Conservation (phyloP, 75 land plant genomes). For the Isoetes taiwanensis region DNA sequence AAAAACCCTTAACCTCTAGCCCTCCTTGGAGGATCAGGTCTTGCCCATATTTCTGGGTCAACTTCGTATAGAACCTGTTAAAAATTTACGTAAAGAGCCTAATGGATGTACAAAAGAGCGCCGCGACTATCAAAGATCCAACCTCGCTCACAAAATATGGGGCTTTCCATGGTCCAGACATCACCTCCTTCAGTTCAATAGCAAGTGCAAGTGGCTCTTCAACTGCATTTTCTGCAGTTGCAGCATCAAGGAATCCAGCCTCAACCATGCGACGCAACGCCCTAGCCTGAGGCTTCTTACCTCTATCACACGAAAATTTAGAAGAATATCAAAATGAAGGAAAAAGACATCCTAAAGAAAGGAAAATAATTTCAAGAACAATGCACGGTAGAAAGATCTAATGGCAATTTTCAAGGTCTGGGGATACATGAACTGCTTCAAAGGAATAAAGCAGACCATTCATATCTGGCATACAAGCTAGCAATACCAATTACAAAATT, state of each 20-base stretch:
- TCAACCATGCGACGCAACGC: conserved; percentile 52
- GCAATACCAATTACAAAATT: no score
- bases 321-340: no score
- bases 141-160: conserved; percentile 45
- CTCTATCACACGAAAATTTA: conserved; percentile 18
- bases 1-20: no score
- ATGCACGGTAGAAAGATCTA: no score
- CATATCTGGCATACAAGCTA: no score
- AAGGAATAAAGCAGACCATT: no score
- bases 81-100: not conserved
- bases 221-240: conserved; percentile 27
- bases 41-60: conserved; percentile 29
- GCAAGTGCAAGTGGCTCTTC: conserved; percentile 26
- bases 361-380: no score
- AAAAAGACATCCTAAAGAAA: no score
- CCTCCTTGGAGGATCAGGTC: conserved; percentile 24
- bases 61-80: conserved; percentile 32
- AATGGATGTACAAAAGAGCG: no score
- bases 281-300: conserved; percentile 44
- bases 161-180: conserved; percentile 31
- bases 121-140: not conserved
- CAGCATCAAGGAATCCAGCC: conserved; percentile 40
- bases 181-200: conserved; percentile 12
- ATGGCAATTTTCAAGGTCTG: no score
- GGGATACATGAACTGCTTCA: no score